These are phyloP conservation scores for Pleurotus salmoneostramineus DNA, from an alignment of 768 basidiomycete genomes.

Conservation along the genomic window DNA sequence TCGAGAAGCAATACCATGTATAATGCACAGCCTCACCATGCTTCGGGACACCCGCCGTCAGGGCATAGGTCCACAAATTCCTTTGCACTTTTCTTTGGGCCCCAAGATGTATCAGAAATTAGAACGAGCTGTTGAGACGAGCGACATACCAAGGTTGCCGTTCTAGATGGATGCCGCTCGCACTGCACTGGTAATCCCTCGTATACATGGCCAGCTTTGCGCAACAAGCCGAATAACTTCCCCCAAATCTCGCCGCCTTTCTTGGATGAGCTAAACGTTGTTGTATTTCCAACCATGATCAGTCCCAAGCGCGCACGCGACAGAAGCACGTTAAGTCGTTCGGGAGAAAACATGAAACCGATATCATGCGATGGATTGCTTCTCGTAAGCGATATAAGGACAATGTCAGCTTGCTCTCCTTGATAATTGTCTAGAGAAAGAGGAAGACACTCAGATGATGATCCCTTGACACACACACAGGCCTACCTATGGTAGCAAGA, in stretches of 20 bases:
- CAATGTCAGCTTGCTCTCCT: constrained; percentile 71
- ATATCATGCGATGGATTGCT: constrained; percentile 55
- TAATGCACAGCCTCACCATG: constrained; percentile 65
- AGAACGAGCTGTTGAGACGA: not conserved
- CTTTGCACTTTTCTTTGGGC: constrained; percentile 12
- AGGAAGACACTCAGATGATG: too few relatives aligned
- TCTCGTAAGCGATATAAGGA: constrained; percentile 56
- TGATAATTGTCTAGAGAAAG: constrained; percentile 72
- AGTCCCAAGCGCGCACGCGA: constrained; percentile 65
- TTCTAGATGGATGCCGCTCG: constrained; percentile 45
- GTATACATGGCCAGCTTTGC: constrained; percentile 40
- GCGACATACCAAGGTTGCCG: constrained; percentile 27
- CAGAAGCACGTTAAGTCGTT: constrained; percentile 67
- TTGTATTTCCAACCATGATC: constrained; percentile 61
- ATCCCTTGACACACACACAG: not conserved
- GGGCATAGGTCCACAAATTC: constrained; percentile 52
- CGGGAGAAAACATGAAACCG: constrained; percentile 69
- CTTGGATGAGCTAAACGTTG: constrained; percentile 51
- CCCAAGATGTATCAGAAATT: not conserved
- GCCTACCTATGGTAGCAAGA: constrained; percentile 61
- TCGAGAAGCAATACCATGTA: too few relatives aligned
- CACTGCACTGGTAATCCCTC: constrained; percentile 59
- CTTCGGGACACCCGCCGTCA: constrained; percentile 58
- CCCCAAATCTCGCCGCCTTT: constrained; percentile 52
- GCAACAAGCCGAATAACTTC: constrained; percentile 41